Evolutionary conservation across 169 alveolate genomes (phyloP).

Genomic region (Eimeria sp.): DNA sequence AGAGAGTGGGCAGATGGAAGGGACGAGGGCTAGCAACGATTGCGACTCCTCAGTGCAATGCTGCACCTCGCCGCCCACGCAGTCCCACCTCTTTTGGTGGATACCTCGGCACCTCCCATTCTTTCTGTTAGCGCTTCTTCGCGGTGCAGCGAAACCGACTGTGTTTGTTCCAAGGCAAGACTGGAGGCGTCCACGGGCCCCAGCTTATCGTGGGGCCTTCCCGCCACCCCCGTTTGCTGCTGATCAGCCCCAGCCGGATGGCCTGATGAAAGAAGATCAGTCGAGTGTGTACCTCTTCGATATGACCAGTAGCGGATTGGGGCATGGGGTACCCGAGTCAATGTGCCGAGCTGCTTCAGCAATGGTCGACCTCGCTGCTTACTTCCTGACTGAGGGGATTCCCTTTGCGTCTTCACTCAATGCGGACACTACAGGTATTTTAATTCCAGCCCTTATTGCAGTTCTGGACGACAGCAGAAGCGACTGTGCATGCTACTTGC

Average conservation of each 20-base stretch:
- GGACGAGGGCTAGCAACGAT: background rate
- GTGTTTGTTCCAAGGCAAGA: slow-evolving; percentile 72
- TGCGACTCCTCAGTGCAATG: slow-evolving; percentile 60
- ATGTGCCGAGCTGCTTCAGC: slow-evolving; percentile 65
- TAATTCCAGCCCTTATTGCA: background rate
- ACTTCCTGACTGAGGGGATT: slow-evolving; percentile 65
- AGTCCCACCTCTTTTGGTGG: slow-evolving; percentile 60
- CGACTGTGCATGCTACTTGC: background rate
- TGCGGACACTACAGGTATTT: slow-evolving; percentile 64
- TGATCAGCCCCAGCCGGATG: slow-evolving; percentile 9
- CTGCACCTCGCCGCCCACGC: slow-evolving; percentile 24
- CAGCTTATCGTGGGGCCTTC: slow-evolving; percentile 50
- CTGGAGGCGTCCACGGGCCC: slow-evolving; percentile 72
- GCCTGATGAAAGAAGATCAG: slow-evolving; percentile 3
- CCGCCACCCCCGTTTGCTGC: slow-evolving; percentile 62
- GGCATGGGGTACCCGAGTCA: slow-evolving; percentile 72
- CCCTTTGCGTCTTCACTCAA: slow-evolving; percentile 60
- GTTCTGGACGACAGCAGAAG: background rate
- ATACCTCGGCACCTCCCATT: slow-evolving; percentile 69
- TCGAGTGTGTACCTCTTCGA: slow-evolving; percentile 54
- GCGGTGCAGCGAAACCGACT: slow-evolving; percentile 45
- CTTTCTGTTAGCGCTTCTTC: slow-evolving; percentile 64
- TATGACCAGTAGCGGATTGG: slow-evolving; percentile 70
- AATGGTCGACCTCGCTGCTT: slow-evolving; percentile 62
- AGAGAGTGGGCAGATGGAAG: slow-evolving; percentile 25